phyloP scores from a whole-genome alignment of 352 stramenopile genomes.

The Globisporangium paddicum region DNA sequence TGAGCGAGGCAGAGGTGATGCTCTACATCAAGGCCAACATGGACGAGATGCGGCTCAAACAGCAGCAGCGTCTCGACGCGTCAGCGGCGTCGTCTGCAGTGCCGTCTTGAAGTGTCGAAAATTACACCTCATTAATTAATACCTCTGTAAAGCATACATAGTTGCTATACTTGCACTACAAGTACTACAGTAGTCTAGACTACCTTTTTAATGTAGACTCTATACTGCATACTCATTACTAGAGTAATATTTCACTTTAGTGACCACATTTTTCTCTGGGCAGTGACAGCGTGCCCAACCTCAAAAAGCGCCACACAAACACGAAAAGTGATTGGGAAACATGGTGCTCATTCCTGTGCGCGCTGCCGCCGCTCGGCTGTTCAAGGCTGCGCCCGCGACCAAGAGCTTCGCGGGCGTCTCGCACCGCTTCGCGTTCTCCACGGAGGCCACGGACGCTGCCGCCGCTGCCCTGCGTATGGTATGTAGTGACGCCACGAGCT shows the following conservation, averaged over 20 bases:
- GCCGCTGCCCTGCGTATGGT: constrained; percentile 71
- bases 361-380: constrained; percentile 26
- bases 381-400: constrained; percentile 13
- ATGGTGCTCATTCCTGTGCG: constrained; percentile 40
- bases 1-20: constrained; percentile 54
- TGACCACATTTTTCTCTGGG: too few species aligned
- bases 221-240: too few species aligned
- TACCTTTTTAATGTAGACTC: too few species aligned
- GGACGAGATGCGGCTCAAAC: constrained; percentile 44
- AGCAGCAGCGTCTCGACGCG: too few species aligned
- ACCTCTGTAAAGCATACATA: too few species aligned
- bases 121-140: too few species aligned
- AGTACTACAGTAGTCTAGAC: too few species aligned
- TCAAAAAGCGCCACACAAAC: not conserved
- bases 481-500: not conserved
- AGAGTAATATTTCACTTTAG: not conserved
- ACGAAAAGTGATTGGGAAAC: constrained; percentile 2
- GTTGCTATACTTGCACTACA: too few species aligned
- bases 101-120: too few species aligned
- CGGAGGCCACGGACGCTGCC: constrained; percentile 64
- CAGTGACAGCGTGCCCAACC: too few species aligned
- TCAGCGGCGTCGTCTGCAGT: too few species aligned
- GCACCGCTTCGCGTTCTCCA: constrained; percentile 39
- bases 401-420: constrained; percentile 6
- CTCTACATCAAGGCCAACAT: constrained; percentile 70